Conservation (phyloP, 1,284 basidiomycete species). For the Trichosporon asahii region DNA sequence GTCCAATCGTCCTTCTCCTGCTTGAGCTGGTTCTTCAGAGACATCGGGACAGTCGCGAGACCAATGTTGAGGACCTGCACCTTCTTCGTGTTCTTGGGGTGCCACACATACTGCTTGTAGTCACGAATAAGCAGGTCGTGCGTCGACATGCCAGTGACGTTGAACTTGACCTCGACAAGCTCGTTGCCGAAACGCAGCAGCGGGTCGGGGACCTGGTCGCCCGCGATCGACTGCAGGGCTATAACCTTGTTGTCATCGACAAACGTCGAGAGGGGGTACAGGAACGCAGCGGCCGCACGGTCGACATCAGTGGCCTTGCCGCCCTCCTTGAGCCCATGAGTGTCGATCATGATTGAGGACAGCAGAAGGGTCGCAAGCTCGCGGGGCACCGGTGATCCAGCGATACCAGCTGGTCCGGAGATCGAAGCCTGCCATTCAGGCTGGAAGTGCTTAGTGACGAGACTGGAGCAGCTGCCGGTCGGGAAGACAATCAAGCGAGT, state of each 20-base stretch:
- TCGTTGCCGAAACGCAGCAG: slow-evolving; percentile 55
- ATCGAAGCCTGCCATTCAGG: slow-evolving; percentile 39
- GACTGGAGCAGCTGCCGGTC: slow-evolving; percentile 75
- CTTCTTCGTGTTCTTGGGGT: slow-evolving; percentile 22
- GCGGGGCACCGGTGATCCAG: slow-evolving; percentile 41
- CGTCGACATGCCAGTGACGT: slow-evolving; percentile 66
- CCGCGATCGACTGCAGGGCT: not conserved
- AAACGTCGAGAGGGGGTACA: slow-evolving; percentile 52
- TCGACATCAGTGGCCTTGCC: slow-evolving; percentile 72
- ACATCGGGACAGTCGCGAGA: slow-evolving; percentile 72
- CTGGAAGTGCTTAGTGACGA: slow-evolving; percentile 62
- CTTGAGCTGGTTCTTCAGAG: slow-evolving; percentile 59
- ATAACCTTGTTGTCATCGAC: slow-evolving; percentile 2
- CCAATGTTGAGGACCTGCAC: slow-evolving; percentile 55
- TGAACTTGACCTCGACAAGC: slow-evolving; percentile 63
- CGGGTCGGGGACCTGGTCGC: slow-evolving; percentile 21
- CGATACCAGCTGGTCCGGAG: slow-evolving; percentile 25
- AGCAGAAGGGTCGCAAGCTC: slow-evolving; percentile 76
- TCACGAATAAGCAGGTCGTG: slow-evolving; percentile 80
- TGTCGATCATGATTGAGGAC: slow-evolving; percentile 77
- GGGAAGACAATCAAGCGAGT: slow-evolving; percentile 62
- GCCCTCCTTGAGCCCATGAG: slow-evolving; percentile 65
- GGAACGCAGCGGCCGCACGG: slow-evolving; percentile 60
- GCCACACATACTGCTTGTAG: slow-evolving; percentile 78
- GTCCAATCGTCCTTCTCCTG: slow-evolving; percentile 49